phyloP scores from a whole-genome alignment of 768 basidiomycete species.

The Mrakia frigida region DNA sequence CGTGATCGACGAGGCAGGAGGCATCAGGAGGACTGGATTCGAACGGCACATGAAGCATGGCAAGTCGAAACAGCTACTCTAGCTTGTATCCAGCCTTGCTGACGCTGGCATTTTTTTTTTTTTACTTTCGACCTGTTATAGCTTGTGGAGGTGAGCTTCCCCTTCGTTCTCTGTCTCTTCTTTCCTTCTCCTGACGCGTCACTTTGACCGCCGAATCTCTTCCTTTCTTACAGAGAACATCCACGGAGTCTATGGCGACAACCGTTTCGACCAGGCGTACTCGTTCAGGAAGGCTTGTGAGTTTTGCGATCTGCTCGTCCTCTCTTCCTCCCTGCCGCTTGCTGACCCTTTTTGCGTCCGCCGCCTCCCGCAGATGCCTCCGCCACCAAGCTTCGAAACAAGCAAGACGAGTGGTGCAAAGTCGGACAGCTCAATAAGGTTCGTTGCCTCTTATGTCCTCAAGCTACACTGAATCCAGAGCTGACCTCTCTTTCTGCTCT shows the following conservation, averaged over 20 bases:
- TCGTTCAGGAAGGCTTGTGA: conserved; percentile 67
- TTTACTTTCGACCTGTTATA: not conserved
- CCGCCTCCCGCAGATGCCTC: conserved; percentile 56
- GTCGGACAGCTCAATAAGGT: not conserved
- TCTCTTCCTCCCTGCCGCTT: not conserved
- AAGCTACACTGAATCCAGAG: no score
- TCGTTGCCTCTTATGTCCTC: no score
- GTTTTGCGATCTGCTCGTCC: not conserved
- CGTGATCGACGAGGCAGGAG: conserved; percentile 46
- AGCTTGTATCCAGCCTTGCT: conserved; percentile 16
- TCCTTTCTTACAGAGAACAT: conserved; percentile 45
- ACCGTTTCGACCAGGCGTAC: conserved; percentile 73
- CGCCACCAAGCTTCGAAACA: conserved; percentile 64
- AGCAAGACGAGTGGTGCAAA: conserved; percentile 57
- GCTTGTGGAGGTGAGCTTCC: conserved; percentile 51
- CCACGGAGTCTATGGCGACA: conserved; percentile 45
- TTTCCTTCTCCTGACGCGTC: not conserved
- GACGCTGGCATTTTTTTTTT: no score
- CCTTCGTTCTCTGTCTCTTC: not conserved
- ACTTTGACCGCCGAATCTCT: not conserved
- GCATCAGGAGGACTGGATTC: conserved; percentile 52
- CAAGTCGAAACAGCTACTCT: not conserved
- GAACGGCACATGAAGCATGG: conserved; percentile 73
- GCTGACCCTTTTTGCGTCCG: not conserved
- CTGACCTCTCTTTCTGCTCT: no score